Percentiles rank a stretch among this genome's conserved stretches.
Conservation (phyloP, 176 grass and related monocot species). For the Raddia guianensis region DNA sequence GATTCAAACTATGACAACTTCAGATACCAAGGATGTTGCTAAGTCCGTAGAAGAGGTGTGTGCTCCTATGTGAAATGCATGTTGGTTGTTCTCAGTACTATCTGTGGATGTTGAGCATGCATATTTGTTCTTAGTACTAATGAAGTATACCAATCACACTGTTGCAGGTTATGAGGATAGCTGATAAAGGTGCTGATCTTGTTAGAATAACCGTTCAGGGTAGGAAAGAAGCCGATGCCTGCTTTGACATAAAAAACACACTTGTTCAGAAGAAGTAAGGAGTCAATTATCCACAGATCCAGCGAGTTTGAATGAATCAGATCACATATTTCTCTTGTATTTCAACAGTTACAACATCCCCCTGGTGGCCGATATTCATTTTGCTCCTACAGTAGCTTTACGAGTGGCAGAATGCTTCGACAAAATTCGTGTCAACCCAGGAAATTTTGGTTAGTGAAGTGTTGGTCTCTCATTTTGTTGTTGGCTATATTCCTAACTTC, state of each 20-base stretch:
- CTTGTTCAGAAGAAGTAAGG: conserved; percentile 98
- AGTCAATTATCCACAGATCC: conserved; percentile 26
- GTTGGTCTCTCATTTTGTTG: conserved; percentile 21
- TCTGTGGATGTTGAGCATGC: not conserved
- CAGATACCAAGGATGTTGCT: conserved; percentile 93
- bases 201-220: conserved; percentile 99
- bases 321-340: conserved; percentile 27
- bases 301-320: conserved; percentile 2
- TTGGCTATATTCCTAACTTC: not conserved
- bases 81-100: not conserved
- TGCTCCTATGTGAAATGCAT: conserved; percentile 19
- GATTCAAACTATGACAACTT: conserved; percentile 98
- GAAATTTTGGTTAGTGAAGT: conserved; percentile 85
- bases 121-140: conserved; percentile 26
- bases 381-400: conserved; percentile 88
- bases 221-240: conserved; percentile 96
- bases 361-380: conserved; percentile 99
- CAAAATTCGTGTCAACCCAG: conserved; percentile 99
- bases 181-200: conserved; percentile 94
- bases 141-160: not conserved
- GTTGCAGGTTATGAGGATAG: conserved; percentile 93
- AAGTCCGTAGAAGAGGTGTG: conserved; percentile 96
- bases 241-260: conserved; percentile 91
- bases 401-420: conserved; percentile 98
- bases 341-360: conserved; percentile 84